These are phyloP conservation scores for Allium sativum DNA, from an alignment of 106 monocot species.

Conservation along the genomic window DNA sequence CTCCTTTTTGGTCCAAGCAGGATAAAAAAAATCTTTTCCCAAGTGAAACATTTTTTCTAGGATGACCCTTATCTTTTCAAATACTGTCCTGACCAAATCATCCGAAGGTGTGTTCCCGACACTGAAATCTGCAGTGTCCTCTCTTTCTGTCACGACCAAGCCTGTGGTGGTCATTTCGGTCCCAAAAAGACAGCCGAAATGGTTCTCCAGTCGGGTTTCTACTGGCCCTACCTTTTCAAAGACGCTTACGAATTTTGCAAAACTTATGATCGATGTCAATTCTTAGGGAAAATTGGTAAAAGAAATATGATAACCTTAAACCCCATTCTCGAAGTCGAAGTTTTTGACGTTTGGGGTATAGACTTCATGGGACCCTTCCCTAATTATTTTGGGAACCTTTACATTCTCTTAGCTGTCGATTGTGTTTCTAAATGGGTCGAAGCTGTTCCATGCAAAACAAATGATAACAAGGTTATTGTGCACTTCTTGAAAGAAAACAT, in stretches of 20 bases:
- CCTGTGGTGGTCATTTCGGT: slow-evolving; percentile 4
- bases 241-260: slow-evolving; percentile 1
- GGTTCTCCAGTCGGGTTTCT: background rate
- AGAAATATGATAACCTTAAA: background rate
- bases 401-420: too few relatives aligned
- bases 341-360: too few relatives aligned
- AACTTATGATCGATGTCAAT: background rate
- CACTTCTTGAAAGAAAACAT: background rate
- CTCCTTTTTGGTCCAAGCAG: slow-evolving; percentile 1
- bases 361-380: too few relatives aligned
- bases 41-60: background rate
- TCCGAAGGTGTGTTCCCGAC: background rate
- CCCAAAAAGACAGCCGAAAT: background rate
- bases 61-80: slow-evolving; percentile 4
- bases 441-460: too few relatives aligned
- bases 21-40: background rate
- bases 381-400: too few relatives aligned
- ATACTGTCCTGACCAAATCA: background rate
- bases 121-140: background rate
- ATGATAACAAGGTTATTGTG: too few relatives aligned
- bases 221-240: slow-evolving; percentile 1
- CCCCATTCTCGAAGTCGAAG: background rate
- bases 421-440: too few relatives aligned
- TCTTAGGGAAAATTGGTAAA: background rate
- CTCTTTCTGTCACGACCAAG: slow-evolving; percentile 1